Evolutionary conservation across 768 basidiomycete genomes (phyloP).

Genomic region (Kockovaella imperatae): DNA sequence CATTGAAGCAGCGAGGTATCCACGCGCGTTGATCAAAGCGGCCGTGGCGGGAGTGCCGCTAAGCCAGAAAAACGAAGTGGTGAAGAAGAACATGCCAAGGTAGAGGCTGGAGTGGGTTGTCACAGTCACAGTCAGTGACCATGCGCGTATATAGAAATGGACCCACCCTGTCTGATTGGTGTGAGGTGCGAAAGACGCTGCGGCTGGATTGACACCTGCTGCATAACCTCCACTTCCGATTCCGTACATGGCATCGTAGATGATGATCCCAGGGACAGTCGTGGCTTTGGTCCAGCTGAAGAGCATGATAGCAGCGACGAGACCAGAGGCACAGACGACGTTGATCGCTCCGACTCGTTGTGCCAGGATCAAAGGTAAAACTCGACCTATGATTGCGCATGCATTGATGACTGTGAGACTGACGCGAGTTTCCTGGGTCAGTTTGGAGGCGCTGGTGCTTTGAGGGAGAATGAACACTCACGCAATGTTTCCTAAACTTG

Average conservation of each 20-base stretch:
- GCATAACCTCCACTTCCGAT: constrained; percentile 20
- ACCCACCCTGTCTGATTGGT: constrained; percentile 17
- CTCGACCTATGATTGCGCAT: constrained; percentile 33
- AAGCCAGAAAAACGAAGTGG: constrained; percentile 25
- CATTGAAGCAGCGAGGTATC: constrained; percentile 20
- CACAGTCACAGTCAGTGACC: background rate
- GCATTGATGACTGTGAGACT: constrained; percentile 38
- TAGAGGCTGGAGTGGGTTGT: constrained; percentile 14
- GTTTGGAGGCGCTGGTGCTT: background rate
- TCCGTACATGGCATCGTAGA: constrained; percentile 22
- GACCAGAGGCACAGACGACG: constrained; percentile 59
- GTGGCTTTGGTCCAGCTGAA: constrained; percentile 57
- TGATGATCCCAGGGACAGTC: constrained; percentile 10
- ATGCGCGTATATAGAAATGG: background rate
- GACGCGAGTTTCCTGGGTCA: constrained; percentile 3
- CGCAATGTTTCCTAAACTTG: constrained; percentile 21
- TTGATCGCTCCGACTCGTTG: constrained; percentile 54
- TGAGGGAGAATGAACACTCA: constrained; percentile 7
- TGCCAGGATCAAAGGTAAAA: constrained; percentile 33
- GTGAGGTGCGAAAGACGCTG: constrained; percentile 18
- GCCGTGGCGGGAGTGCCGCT: constrained; percentile 19
- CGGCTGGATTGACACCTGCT: constrained; percentile 14
- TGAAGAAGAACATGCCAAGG: constrained; percentile 27
- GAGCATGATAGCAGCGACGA: constrained; percentile 55
- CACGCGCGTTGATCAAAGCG: constrained; percentile 14